These are phyloP conservation scores for Globisporangium barbulae DNA, from an alignment of 352 stramenopile genomes.

Conservation along the genomic window DNA sequence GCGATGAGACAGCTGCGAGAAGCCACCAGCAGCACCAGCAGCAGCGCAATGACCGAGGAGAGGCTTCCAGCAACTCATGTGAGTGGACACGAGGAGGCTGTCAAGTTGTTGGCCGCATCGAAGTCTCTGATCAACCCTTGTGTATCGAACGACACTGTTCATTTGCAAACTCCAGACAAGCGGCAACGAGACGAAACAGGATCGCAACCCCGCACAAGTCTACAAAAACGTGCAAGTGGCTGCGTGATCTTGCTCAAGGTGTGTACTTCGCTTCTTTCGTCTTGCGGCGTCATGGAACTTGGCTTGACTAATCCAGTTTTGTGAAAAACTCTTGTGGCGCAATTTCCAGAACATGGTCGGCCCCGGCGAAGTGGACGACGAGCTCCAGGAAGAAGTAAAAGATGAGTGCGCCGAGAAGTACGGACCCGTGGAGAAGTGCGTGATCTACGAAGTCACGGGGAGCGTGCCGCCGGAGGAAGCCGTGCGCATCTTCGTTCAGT, in stretches of 20 bases:
- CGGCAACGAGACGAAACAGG: not conserved
- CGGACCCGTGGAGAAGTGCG: conserved; percentile 68
- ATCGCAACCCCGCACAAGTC: not conserved
- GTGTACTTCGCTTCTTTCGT: not conserved
- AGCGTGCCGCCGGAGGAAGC: conserved; percentile 57
- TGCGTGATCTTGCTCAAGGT: conserved; percentile 39
- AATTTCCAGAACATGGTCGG: conserved; percentile 87
- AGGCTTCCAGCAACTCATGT: not conserved
- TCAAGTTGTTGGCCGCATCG: not conserved
- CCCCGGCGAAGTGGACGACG: conserved; percentile 85
- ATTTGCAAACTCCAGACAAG: conserved; percentile 4
- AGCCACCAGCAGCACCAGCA: not conserved
- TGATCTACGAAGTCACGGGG: conserved; percentile 67
- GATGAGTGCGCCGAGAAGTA: conserved; percentile 85
- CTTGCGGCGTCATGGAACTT: not conserved
- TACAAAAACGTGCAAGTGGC: not conserved
- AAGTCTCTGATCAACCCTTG: not conserved
- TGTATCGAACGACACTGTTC: not conserved
- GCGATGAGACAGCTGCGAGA: not conserved
- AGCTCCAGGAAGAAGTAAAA: conserved; percentile 85
- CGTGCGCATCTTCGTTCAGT: conserved; percentile 90
- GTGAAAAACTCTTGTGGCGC: too few relatives aligned
- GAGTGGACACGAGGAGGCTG: not conserved
- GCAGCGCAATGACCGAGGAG: not conserved
- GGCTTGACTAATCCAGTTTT: too few relatives aligned